These are phyloP conservation scores for Avena insularis DNA, from an alignment of 176 grass and related monocot genomes.

Conservation along the genomic window DNA sequence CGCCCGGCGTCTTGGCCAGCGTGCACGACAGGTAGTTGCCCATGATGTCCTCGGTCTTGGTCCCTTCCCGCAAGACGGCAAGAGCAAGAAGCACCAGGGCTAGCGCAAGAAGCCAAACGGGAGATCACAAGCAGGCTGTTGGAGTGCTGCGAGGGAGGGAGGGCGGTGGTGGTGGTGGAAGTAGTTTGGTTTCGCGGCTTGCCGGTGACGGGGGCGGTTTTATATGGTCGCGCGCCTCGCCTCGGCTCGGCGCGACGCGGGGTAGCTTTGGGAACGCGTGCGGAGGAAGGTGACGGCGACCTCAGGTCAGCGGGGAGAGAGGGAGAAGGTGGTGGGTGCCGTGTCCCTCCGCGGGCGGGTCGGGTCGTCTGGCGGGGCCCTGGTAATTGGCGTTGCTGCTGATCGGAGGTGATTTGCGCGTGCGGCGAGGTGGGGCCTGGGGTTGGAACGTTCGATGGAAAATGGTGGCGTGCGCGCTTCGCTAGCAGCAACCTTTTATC, in stretches of 20 bases:
- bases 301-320: slow-evolving; percentile 11
- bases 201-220: slow-evolving; percentile 27
- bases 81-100: neutral
- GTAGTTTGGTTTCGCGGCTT: slow-evolving; percentile 9
- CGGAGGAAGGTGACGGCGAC: slow-evolving; percentile 43
- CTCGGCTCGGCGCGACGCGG: neutral
- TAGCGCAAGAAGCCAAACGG: neutral
- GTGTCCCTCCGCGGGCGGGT: neutral
- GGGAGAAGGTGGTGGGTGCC: neutral
- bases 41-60: slow-evolving; percentile 54
- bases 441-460: neutral
- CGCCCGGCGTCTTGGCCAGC: slow-evolving; percentile 41
- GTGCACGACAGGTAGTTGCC: slow-evolving; percentile 87
- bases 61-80: too few relatives aligned
- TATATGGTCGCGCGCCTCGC: slow-evolving; percentile 28
- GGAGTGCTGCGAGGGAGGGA: neutral
- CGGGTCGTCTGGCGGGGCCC: neutral
- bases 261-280: slow-evolving; percentile 37
- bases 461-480: neutral
- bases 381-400: neutral
- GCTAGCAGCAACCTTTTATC: neutral
- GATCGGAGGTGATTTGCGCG: slow-evolving; percentile 11
- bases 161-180: neutral
- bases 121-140: neutral
- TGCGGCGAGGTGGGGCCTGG: neutral